Conservation (phyloP, 805 yeast species). For the Jamesozyma rosinii region DNA sequence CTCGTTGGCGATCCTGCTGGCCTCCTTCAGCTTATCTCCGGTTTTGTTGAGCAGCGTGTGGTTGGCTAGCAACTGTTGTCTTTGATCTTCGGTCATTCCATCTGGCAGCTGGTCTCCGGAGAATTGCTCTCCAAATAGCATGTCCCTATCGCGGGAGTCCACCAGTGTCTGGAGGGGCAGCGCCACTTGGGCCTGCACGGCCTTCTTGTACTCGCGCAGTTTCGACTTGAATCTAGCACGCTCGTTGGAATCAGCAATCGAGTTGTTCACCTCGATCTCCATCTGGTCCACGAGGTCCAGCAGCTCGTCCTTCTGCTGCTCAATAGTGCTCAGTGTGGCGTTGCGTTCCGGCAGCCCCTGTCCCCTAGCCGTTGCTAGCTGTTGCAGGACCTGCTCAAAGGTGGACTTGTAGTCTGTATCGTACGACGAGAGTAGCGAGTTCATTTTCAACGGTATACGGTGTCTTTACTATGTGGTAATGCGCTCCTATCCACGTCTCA, state of each 20-base stretch:
- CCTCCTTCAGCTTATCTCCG: conserved; percentile 73
- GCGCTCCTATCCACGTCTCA: too few relatives aligned
- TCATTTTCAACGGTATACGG: too few relatives aligned
- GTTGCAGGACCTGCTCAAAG: conserved; percentile 20
- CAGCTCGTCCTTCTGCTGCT: conserved; percentile 28
- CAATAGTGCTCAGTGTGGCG: conserved; percentile 20
- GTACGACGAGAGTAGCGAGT: conserved; percentile 25
- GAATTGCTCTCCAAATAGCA: conserved; percentile 52
- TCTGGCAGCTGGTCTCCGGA: conserved; percentile 11
- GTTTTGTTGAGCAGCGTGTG: conserved; percentile 76
- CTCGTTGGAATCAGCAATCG: conserved; percentile 30
- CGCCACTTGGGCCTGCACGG: conserved; percentile 51
- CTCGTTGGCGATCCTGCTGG: conserved; percentile 83
- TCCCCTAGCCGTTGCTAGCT: conserved; percentile 12
- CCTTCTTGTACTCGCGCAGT: conserved; percentile 58
- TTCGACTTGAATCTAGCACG: conserved; percentile 67
- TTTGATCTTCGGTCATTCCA: conserved; percentile 50
- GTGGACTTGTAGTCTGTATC: conserved; percentile 33
- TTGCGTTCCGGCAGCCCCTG: conserved; percentile 20
- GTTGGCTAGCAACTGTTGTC: conserved; percentile 69
- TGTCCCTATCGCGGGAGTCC: conserved; percentile 65
- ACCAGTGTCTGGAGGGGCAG: conserved; percentile 43
- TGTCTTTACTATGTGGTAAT: too few relatives aligned
- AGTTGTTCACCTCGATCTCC: conserved; percentile 78
- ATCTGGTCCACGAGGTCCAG: conserved; percentile 74